phyloP scores from a whole-genome alignment of 345 rosid genomes.

The Bruguiera parviflora region DNA sequence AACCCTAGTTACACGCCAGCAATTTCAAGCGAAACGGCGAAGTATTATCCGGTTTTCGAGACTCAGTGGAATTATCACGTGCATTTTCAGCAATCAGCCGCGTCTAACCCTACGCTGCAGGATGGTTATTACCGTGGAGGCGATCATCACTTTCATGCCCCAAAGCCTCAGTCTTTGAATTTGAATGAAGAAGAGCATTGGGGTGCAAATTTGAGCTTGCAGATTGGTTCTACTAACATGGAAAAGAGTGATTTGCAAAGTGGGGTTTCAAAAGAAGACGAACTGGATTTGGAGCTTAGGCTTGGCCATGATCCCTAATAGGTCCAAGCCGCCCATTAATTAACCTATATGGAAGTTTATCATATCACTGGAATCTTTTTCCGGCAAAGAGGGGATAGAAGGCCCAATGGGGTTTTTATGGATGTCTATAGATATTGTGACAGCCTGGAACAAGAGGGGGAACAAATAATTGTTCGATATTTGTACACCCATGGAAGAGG shows the following conservation, averaged over 20 bases:
- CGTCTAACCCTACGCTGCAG: slow-evolving; percentile 20
- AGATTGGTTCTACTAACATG: slow-evolving; percentile 28
- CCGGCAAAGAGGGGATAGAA: no score
- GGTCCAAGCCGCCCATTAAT: background rate
- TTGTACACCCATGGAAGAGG: background rate
- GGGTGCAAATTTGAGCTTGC: slow-evolving; percentile 56
- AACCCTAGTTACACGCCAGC: slow-evolving; percentile 23
- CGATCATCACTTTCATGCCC: slow-evolving; percentile 10
- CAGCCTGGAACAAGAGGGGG: background rate
- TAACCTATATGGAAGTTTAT: background rate
- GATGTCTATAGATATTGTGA: background rate
- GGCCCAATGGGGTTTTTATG: background rate
- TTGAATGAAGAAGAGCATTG: slow-evolving; percentile 35
- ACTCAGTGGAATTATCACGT: slow-evolving; percentile 28
- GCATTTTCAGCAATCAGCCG: slow-evolving; percentile 34
- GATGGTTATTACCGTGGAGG: slow-evolving; percentile 5
- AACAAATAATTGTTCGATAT: background rate
- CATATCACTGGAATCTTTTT: no score
- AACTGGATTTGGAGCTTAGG: slow-evolving; percentile 84
- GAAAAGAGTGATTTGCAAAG: slow-evolving; percentile 24
- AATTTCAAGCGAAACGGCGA: slow-evolving; percentile 17
- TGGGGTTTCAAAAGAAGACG: slow-evolving; percentile 38
- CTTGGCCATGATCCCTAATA: slow-evolving; percentile 52
- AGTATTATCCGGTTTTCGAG: slow-evolving; percentile 22
- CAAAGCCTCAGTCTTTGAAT: slow-evolving; percentile 16